Conservation (phyloP, 2,329 filamentous ascomycete species). For the Penicillium griseofulvum region DNA sequence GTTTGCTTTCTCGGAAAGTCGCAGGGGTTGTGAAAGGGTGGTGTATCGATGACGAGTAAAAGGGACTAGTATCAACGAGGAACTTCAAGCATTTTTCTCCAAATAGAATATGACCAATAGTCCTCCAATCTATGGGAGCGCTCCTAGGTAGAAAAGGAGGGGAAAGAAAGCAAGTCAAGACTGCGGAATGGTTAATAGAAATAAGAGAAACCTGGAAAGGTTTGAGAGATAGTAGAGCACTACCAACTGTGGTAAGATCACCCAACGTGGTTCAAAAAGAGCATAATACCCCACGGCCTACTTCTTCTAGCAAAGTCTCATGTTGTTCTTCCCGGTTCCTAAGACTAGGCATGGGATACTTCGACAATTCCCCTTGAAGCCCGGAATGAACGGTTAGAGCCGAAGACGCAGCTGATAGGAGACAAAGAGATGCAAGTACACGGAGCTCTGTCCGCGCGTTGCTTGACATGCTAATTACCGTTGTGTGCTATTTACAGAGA, state of each 20-base stretch:
- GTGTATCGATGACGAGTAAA: not conserved
- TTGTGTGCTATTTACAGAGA: constrained; percentile 17
- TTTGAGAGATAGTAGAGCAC: not conserved
- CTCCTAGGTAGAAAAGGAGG: not conserved
- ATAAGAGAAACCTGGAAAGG: not conserved
- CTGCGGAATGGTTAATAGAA: not conserved
- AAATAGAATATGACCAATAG: not conserved
- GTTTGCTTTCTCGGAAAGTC: not conserved
- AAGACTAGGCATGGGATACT: not conserved
- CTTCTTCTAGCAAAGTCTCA: constrained; percentile 5
- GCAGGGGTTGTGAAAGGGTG: not conserved
- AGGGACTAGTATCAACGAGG: not conserved
- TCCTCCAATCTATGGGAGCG: not conserved
- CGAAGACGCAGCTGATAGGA: constrained; percentile 16
- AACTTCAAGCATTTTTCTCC: not conserved
- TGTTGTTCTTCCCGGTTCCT: not conserved
- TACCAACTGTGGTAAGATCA: constrained; percentile 3
- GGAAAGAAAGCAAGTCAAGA: not conserved
- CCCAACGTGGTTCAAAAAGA: constrained; percentile 2
- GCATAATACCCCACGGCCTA: constrained; percentile 4
- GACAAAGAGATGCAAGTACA: constrained; percentile 7
- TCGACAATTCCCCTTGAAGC: not conserved
- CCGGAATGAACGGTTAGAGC: constrained; percentile 17
- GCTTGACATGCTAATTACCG: constrained; percentile 4
- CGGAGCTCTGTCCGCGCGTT: constrained; percentile 5